Conservation (phyloP, 352 stramenopile genomes). For the Phytophthora ohioensis region DNA sequence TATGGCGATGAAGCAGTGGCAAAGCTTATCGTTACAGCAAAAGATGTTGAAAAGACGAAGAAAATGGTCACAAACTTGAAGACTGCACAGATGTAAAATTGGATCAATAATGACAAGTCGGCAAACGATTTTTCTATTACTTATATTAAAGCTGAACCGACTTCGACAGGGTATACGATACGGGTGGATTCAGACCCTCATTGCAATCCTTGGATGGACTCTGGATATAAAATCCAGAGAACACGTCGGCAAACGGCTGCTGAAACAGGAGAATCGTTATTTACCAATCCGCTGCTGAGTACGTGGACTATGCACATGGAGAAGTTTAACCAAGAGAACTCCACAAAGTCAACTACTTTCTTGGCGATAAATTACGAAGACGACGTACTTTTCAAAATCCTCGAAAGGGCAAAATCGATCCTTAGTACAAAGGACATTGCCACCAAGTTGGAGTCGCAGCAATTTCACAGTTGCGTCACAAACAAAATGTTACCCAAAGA, state of each 20-base stretch:
- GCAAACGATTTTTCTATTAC: not conserved
- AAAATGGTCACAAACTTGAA: not conserved
- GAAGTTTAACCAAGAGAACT: not conserved
- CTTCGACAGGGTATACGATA: too few relatives aligned
- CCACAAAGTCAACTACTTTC: not conserved
- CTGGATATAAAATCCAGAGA: too few relatives aligned
- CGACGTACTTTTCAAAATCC: slow-evolving; percentile 3
- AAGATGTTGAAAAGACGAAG: not conserved
- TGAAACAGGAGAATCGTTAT: not conserved
- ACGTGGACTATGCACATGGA: slow-evolving; percentile 1
- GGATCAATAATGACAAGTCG: not conserved
- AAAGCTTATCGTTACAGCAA: not conserved
- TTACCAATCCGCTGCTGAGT: not conserved
- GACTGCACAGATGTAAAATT: not conserved
- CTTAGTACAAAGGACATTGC: slow-evolving; percentile 2
- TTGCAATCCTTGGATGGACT: too few relatives aligned
- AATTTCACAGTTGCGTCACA: slow-evolving; percentile 6
- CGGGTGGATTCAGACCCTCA: too few relatives aligned
- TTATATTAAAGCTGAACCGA: too few relatives aligned
- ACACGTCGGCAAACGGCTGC: not conserved
- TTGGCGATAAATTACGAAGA: slow-evolving; percentile 7
- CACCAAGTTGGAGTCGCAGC: not conserved
- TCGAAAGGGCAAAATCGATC: slow-evolving; percentile 5
- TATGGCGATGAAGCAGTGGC: not conserved
- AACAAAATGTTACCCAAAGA: slow-evolving; percentile 1